Evolutionary conservation across 331 rosid species (phyloP).

Genomic region (Quercus lobata): DNA sequence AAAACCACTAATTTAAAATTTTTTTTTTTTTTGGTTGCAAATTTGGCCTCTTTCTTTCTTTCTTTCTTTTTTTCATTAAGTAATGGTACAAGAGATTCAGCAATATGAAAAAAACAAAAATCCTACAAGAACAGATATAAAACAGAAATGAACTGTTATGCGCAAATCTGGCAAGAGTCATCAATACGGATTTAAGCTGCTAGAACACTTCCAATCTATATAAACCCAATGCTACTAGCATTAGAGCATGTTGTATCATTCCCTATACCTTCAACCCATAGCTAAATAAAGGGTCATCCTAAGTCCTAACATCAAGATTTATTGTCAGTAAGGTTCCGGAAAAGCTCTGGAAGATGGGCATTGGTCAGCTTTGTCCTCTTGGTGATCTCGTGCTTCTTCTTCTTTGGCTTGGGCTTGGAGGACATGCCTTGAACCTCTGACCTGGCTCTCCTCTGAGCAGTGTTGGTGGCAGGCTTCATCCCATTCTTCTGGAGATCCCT

Average conservation of each 20-base stretch:
- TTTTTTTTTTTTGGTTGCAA: not conserved
- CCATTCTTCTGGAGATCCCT: slow-evolving; percentile 94
- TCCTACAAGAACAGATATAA: too few relatives aligned
- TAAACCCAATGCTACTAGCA: not conserved
- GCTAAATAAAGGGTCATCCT: not conserved
- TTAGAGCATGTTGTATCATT: not conserved
- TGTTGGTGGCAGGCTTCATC: slow-evolving; percentile 93
- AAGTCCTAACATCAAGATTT: slow-evolving; percentile 22
- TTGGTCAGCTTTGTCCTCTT: slow-evolving; percentile 97
- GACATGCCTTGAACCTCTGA: slow-evolving; percentile 76
- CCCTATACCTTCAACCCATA: not conserved
- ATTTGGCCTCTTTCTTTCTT: not conserved
- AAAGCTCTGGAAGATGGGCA: slow-evolving; percentile 96
- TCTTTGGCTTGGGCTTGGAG: slow-evolving; percentile 73
- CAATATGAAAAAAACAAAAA: too few relatives aligned
- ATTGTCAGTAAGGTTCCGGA: slow-evolving; percentile 35
- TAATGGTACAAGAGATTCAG: not conserved
- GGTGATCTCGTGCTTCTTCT: slow-evolving; percentile 84
- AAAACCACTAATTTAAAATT: too few relatives aligned
- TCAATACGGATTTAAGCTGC: not conserved
- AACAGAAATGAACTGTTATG: too few relatives aligned
- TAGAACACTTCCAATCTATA: not conserved
- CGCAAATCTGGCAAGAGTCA: not conserved
- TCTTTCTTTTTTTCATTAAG: not conserved
- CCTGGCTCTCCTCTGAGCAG: slow-evolving; percentile 85